Percentiles rank a stretch among this genome's conserved stretches.
phyloP scores from a whole-genome alignment of 345 rosid genomes.

The Rhodomyrtus tomentosa region DNA sequence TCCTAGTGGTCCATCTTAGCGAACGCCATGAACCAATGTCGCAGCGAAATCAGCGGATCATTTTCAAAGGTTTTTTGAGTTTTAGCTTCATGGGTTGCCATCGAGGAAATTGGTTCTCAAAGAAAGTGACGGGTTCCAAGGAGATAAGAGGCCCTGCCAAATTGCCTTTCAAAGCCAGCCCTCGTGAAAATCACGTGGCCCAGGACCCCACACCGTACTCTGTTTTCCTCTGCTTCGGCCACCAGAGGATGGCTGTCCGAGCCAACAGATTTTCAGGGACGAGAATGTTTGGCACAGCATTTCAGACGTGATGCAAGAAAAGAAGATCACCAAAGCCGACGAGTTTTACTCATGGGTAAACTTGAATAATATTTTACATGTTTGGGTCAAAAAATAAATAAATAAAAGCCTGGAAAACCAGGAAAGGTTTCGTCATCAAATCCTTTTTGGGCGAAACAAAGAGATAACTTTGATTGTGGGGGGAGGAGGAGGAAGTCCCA shows the following conservation, averaged over 20 bases:
- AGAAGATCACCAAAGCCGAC: neutral
- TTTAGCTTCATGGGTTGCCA: neutral
- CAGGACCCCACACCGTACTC: conserved; percentile 24
- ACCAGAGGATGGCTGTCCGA: neutral
- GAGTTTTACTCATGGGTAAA: neutral
- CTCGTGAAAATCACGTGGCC: conserved; percentile 33
- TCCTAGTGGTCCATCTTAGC: neutral
- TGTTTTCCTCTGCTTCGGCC: neutral
- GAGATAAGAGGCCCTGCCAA: conserved; percentile 2
- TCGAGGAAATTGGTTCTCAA: neutral
- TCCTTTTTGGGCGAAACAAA: neutral
- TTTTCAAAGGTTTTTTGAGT: neutral
- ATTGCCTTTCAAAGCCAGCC: conserved; percentile 7
- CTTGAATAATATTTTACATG: neutral
- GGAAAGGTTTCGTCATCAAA: neutral
- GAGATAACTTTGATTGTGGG: neutral
- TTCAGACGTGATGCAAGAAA: neutral
- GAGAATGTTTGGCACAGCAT: neutral
- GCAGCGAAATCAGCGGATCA: neutral
- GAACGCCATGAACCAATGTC: neutral
- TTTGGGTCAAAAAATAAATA: neutral
- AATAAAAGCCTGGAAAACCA: neutral
- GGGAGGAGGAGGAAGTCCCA: neutral
- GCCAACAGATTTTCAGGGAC: neutral
- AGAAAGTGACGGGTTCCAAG: neutral